phyloP scores from a whole-genome alignment of 1,139 yeast genomes.

The Komagataea norvegica region DNA sequence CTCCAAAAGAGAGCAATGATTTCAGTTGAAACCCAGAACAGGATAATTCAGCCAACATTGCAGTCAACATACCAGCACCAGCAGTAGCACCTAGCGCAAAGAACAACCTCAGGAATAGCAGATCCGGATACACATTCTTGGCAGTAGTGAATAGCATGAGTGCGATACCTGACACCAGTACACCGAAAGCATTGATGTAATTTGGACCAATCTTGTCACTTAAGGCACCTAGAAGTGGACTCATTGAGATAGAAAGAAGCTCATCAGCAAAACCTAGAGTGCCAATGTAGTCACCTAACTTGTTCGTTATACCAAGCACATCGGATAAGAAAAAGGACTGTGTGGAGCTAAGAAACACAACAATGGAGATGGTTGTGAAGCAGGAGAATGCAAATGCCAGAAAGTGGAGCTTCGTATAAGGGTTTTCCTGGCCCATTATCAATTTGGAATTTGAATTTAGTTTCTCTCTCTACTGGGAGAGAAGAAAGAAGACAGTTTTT shows the following conservation, averaged over 20 bases:
- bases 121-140: conserved; percentile 41
- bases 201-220: conserved; percentile 62
- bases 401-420: conserved; percentile 24
- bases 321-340: conserved; percentile 64
- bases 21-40: conserved; percentile 35
- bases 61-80: conserved; percentile 41
- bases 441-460: not conserved
- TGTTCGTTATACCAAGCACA: conserved; percentile 42
- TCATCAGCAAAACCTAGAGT: conserved; percentile 63
- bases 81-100: conserved; percentile 62
- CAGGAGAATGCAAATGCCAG: conserved; percentile 28
- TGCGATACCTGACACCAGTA: conserved; percentile 43
- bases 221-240: conserved; percentile 62
- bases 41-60: conserved; percentile 50
- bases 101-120: conserved; percentile 46
- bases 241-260: conserved; percentile 44
- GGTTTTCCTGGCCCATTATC: not conserved
- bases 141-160: conserved; percentile 48
- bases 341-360: conserved; percentile 63
- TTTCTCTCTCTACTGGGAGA: not conserved
- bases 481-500: too few species aligned
- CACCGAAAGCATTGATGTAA: conserved; percentile 45
- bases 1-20: conserved; percentile 17
- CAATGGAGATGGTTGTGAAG: conserved; percentile 52
- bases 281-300: conserved; percentile 56